Base-by-base conservation (phyloP, 2,329 filamentous ascomycete species). In the Xylaria multiplex region DNA sequence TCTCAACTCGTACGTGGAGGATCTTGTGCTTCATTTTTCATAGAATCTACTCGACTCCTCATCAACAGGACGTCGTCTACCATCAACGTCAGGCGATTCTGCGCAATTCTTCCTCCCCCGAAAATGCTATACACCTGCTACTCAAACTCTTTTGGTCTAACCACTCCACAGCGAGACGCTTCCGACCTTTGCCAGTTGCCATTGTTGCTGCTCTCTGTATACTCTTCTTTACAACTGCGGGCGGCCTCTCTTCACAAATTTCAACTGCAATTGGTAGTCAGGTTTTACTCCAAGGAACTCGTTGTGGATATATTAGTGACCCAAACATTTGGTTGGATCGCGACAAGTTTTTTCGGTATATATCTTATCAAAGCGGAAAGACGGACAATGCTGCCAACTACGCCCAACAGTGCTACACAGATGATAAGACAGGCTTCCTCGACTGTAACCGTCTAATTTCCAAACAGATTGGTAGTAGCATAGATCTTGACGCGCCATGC, bases 401-500 rank as follows among this genome's bases (percentile, higher is more conserved):
- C 32, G 59, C 64, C n/a, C 40, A 63, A 32, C 64, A 67, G 50
- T 67, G 64, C 37, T 67, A 67, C 27, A 45, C 45, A 4, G 24
- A 46, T 16, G 19, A 57, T 27, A 37, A 52, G 16, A 9, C 52
- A 5, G 32, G 52, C 1, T 2, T 55, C 14, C 3, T 55, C 7
- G 16, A n/a, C 19, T 63, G 64, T 30, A 42, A 22, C 1, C 42
- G 27, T n/a, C 57, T 60, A 11, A 40, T 57, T 16, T 42, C 32
- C 6, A 42, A 42, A n/a, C 35, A 14, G 2, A 14, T 45, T 16
- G 13, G 13, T 14, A 45, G 16, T 2, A 45, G 19, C 11, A 45
- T 45, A 16, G 42, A 45, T n/a, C 6, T 7, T 7, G 16, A 52
- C 49, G 14, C 24, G 14, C 24, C 49, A 2, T 48, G 45, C 19